Evolutionary conservation across 179 eudicot genomes (phyloP), one percentile per base, ranked within the genome.

Genomic region (Heliamphora pulchella): DNA sequence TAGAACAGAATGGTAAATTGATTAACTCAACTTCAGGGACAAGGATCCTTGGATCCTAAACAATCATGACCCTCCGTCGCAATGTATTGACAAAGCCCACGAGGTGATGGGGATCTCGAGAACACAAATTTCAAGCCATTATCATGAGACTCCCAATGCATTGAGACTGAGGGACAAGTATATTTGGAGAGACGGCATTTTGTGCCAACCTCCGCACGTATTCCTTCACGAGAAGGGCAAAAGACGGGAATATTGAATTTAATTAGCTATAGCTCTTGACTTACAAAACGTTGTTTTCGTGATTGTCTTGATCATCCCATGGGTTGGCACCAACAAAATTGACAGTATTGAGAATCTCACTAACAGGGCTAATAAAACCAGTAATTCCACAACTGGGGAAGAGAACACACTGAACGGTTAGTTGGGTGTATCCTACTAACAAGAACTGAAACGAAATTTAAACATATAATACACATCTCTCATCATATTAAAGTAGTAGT

Each of bases 281-380:
- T 81, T 77, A 86, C 88, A 83, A 14, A 73, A 78, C 79, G 22
- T 62, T 43, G 31, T 39, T 46, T 39, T 77, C 81, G 4, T 5
- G 53, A 15, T 54, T 3, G 15, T 17, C 65, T 6, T 69, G 8
- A 22, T 3, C 4, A 3, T 70, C 80, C 2, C 8, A 51, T n/a
- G 5, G 9, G 73, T 8, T 13, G 31, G 31, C 31, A 31, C 31
- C 31, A 31, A 31, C 31, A 31, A 31, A 31, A 31, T 31, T 31
- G 31, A 31, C 31, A 31, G 31, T 31, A 31, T 31, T 31, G 31
- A 31, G 31, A 31, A 31, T 31, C 11, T 79, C 65, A 3, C 43
- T 22, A 43, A 47, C 22, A 79, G 44, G 51, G 5, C 41, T 76
- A 1, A 79, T 68, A 55, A 80, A 54, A 51, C 86, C 84, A 18